Evolutionary conservation across 208 protist species (phyloP), one percentile per base, ranked within the genome.

Genomic region (Porcisia deanei): DNA sequence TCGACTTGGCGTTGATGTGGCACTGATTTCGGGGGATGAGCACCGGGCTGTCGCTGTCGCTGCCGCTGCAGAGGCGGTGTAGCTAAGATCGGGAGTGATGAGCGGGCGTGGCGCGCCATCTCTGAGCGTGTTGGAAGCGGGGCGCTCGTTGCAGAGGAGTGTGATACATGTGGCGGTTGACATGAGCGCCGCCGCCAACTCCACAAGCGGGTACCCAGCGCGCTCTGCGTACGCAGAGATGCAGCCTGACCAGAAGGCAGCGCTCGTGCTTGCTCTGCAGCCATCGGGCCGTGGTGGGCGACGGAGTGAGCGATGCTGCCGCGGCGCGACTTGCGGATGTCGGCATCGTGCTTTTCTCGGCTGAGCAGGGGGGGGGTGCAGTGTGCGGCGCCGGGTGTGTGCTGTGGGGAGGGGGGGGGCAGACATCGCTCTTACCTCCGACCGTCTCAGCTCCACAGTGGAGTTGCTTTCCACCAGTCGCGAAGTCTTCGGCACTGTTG

Each of bases 261-360:
- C 79, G 4, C 49, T 98, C 58, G 94, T 99, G 12, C 82, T 95
- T 52, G 70, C 86, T 12, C 84, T 98, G 53, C 92, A 98, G 66
- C 81, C 93, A 58, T 67, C 71, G 6, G 88, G 90, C 89, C 60
- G 98, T 99, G 94, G 94, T 97, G 52, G 98, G 98, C 63, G 98
- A 99, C 89, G 98, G 98, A 67, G 86, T 98, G 0, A 99, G 99
- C 87, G 98, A 99, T 82, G 91, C 95, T 10, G 96, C 96, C 60
- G 96, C 98, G 14, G 69, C 98, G 52, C 98, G 98, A 70, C 82
- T 88, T 41, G 88, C 98, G 49, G 86, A 99, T 81, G 94, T 99
- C 75, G 96, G 97, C 70, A 88, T 99, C 76, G 97, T 97, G 47
- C 52, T 80, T 7, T 91, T 99, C 6, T 83, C 88, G 6, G 53